These are phyloP conservation scores for Inga oerstediana DNA, from an alignment of 306 rosid genomes.

Conservation along the genomic window DNA sequence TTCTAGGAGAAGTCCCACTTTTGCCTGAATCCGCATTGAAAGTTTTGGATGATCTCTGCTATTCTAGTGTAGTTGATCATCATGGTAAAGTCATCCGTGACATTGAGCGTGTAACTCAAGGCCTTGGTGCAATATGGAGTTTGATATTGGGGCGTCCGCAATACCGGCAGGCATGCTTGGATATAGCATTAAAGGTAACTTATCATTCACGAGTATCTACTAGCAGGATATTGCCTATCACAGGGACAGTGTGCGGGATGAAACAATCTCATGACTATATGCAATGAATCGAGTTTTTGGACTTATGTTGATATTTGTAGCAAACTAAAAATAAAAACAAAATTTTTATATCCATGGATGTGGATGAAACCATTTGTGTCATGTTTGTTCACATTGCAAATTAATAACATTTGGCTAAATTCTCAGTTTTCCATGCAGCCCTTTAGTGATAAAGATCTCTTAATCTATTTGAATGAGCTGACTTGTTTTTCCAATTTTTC, in stretches of 20 bases:
- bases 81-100: constrained; percentile 76
- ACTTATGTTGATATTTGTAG: not conserved
- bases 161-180: constrained; percentile 83
- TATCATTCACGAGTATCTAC: constrained; percentile 24
- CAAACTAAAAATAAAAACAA: not conserved
- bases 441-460: not conserved
- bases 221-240: constrained; percentile 16
- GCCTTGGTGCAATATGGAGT: constrained; percentile 97
- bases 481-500: not conserved
- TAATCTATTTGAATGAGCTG: not conserved
- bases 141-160: constrained; percentile 90
- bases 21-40: constrained; percentile 78
- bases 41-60: constrained; percentile 80
- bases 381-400: not conserved
- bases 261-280: not conserved
- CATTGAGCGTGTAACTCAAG: constrained; percentile 94
- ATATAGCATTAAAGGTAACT: constrained; percentile 80
- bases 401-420: not conserved
- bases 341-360: not conserved
- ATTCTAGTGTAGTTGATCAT: constrained; percentile 61
- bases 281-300: not conserved
- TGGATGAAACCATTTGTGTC: not conserved
- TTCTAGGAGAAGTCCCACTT: constrained; percentile 92
- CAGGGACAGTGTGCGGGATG: constrained; percentile 9
- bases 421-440: not conserved